Evolutionary conservation across 176 grass and related monocot genomes (phyloP), one percentile per base, ranked within the genome.

Genomic region (Oryza australiensis): DNA sequence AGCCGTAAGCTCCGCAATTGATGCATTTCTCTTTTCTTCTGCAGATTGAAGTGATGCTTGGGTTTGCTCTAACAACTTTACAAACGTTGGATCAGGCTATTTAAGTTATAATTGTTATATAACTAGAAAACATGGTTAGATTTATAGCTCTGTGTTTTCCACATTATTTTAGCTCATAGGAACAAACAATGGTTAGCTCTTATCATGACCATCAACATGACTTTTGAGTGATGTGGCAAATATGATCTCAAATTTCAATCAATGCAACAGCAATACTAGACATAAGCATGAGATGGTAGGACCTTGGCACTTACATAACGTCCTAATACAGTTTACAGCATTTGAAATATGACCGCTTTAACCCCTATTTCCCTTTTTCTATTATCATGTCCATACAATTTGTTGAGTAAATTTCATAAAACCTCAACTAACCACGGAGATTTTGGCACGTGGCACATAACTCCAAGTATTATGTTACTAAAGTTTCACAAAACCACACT

Each of bases 51-150:
- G 78, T 63, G 85, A 94, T 84, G 76, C 85, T 87, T 86, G 86
- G 80, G 95, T 87, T 99, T 95, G 88, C 66, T 99, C 96, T 73
- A 99, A 88, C 89, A 93, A 68, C 96, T 98, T 89, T 78, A 82
- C 32, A 83, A 80, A 79, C 9, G 88, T 90, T 27, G 68, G 53
- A 87, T 87, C 26, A 62, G 81, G 48, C 4, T 27, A 77, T 26
- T 73, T 80, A 1, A 72, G 22, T 79, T 89, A 23, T 69, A 70
- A 10, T 46, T 81, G 51, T 64, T 48, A 20, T 3, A 70, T 48
- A 73, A 72, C 60, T 79, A 42, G 23, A 26, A 45, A 64, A 80
- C 37, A 62, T 2, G 65, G 10, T 68, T 49, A 38, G 9, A 65
- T 73, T 75, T 48, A 40, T 40, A 40, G 38, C 9, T 40, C 9